Conservation (phyloP, 169 alveolate genomes). For the Babesia bigemina region DNA sequence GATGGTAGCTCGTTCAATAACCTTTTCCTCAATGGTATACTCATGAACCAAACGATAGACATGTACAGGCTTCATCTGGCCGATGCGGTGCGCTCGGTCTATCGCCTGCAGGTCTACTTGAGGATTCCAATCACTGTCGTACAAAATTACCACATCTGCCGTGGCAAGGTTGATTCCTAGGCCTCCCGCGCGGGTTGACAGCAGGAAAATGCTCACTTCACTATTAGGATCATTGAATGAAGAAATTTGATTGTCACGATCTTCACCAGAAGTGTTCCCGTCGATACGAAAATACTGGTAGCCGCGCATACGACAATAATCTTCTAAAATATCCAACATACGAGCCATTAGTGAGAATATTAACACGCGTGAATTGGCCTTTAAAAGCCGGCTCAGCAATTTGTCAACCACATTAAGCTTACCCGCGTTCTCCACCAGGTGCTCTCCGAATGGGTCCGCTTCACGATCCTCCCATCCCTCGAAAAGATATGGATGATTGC, state of each 20-base stretch:
- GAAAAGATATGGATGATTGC: slow-evolving; percentile 96
- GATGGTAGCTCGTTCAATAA: slow-evolving; percentile 94
- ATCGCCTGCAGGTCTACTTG: slow-evolving; percentile 96
- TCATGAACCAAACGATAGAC: slow-evolving; percentile 95
- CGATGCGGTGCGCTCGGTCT: slow-evolving; percentile 98
- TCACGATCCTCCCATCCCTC: slow-evolving; percentile 90
- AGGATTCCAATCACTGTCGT: slow-evolving; percentile 98
- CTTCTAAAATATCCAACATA: slow-evolving; percentile 93
- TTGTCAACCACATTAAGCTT: slow-evolving; percentile 90
- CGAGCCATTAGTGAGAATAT: slow-evolving; percentile 93
- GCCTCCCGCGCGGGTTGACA: slow-evolving; percentile 98
- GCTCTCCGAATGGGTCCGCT: slow-evolving; percentile 89
- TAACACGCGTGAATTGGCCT: slow-evolving; percentile 84
- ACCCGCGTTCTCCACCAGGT: slow-evolving; percentile 88
- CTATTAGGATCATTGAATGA: slow-evolving; percentile 89
- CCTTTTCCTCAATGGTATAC: slow-evolving; percentile 96
- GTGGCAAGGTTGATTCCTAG: slow-evolving; percentile 95
- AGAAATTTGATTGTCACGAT: slow-evolving; percentile 89
- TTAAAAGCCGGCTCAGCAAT: slow-evolving; percentile 72
- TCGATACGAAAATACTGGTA: slow-evolving; percentile 94
- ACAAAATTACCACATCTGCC: slow-evolving; percentile 96
- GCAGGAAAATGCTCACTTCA: slow-evolving; percentile 88
- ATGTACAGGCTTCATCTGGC: slow-evolving; percentile 94
- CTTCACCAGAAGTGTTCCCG: slow-evolving; percentile 96
- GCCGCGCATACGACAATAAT: slow-evolving; percentile 90